Base-by-base conservation (phyloP, 73 alveolate species). In the Uronychia binucleata region DNA sequence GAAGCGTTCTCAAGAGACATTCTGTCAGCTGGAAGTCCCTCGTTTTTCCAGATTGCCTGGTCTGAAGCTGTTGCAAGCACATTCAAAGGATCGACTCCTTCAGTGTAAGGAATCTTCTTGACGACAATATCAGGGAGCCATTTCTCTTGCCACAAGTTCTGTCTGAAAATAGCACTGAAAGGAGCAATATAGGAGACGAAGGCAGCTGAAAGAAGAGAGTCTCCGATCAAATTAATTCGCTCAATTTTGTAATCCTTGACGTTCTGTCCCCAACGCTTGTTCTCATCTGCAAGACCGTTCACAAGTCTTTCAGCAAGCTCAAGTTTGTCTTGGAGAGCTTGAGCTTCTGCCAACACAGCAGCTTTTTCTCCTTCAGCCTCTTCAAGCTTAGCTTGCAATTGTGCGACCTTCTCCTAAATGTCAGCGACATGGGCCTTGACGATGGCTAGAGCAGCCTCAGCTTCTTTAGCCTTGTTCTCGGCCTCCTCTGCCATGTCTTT, bases 21-120 rank as follows among this genome's bases (percentile, higher is more conserved):
- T 77, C 99, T 94, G 94, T 98, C 99, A 5, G 99, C 97, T 34
- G 99, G 99, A 79, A 98, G 91, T n/a, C 99, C 99, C 89, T 98
- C 99, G 78, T 98, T 98, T 93, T 98, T 98, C 99, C 99, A 98
- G 84, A 90, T 89, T 58, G 99, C 99, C 57, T 94, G 95, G 78
- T 94, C 98, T 57, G 99, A 98, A 60, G 98, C 99, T 28, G 98
- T 95, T 58, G 99, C 95, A 33, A 98, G 94, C 19, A 98, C 99
- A 78, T 94, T 97, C 31, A 98, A 93, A 5, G 99, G 99, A 74
- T 98, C 99, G 0, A 98, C 97, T 67, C 98, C 99, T 78, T 95
- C 97, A 81, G 99, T 98, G 85, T 94, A 95, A 28, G 99, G 99
- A 77, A 98, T 96, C 88, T 96, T 96, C 93, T 96, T 97, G 46